A percentile compares a stretch with the other conserved stretches of the same genome.
Evolutionary conservation across 805 yeast genomes (phyloP).

Genomic region (Ogataea minuta): DNA sequence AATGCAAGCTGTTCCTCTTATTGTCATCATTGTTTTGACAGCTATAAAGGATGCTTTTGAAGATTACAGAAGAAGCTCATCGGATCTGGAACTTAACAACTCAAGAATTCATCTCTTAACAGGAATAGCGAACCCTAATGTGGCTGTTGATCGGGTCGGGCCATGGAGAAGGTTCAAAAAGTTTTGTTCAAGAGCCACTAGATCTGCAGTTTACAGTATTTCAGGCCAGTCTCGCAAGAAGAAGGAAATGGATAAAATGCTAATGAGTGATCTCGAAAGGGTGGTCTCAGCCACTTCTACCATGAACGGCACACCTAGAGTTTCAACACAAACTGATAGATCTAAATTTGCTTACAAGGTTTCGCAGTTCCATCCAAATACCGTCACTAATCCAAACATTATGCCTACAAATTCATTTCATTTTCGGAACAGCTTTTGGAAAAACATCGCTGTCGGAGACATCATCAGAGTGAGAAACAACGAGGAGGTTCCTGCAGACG

Average conservation of each 20-base stretch:
- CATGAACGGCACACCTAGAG: constrained; percentile 3
- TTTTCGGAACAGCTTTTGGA: constrained; percentile 47
- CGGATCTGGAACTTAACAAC: constrained; percentile 69
- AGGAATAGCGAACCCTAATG: constrained; percentile 59
- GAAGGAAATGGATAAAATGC: constrained; percentile 1
- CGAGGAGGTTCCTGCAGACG: constrained; percentile 80
- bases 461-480: constrained; percentile 65
- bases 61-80: constrained; percentile 62
- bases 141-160: constrained; percentile 50
- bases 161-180: constrained; percentile 72
- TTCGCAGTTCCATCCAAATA: constrained; percentile 27
- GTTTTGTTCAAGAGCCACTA: constrained; percentile 36
- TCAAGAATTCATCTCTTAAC: constrained; percentile 55
- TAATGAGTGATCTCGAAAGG: constrained; percentile 13
- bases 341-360: constrained; percentile 17
- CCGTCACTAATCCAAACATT: constrained; percentile 34
- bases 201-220: constrained; percentile 4
- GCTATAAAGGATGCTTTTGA: constrained; percentile 78
- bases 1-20: constrained; percentile 75
- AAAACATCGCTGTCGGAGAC: constrained; percentile 70
- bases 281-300: constrained; percentile 15
- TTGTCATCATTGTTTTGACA: constrained; percentile 72
- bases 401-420: constrained; percentile 34
- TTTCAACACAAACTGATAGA: constrained; percentile 18
- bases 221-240: constrained; percentile 15